These are phyloP conservation scores for Talaromyces sp. DNA, from an alignment of 2,329 filamentous ascomycete species.

Conservation along the genomic window DNA sequence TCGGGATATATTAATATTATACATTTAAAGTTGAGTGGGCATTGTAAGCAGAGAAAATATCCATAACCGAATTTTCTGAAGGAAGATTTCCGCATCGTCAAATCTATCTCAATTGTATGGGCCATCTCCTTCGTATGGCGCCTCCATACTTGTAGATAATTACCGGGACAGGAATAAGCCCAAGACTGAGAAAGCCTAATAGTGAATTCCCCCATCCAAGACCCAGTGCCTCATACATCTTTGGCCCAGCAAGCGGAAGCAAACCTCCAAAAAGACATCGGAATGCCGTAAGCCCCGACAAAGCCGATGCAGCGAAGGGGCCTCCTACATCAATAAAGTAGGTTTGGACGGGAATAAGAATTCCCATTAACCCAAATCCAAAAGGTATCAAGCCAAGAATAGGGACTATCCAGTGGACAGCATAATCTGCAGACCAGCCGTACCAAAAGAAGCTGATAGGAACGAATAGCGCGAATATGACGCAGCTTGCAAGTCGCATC, in stretches of 20 bases:
- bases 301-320: slow-evolving; percentile 47
- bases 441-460: slow-evolving; percentile 57
- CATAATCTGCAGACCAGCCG: slow-evolving; percentile 55
- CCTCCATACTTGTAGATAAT: slow-evolving; percentile 36
- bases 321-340: slow-evolving; percentile 59
- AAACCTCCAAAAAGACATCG: slow-evolving; percentile 56
- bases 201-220: slow-evolving; percentile 53
- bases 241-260: slow-evolving; percentile 58
- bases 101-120: background rate
- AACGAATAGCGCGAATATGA: slow-evolving; percentile 28
- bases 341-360: slow-evolving; percentile 53
- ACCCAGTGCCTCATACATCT: slow-evolving; percentile 46
- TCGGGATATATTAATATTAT: background rate
- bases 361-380: slow-evolving; percentile 54
- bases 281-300: slow-evolving; percentile 55
- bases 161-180: slow-evolving; percentile 41
- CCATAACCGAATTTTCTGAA: background rate
- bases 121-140: slow-evolving; percentile 27
- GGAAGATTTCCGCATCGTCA: background rate
- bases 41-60: background rate
- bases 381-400: slow-evolving; percentile 58
- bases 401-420: slow-evolving; percentile 57
- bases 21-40: background rate
- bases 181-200: slow-evolving; percentile 56
- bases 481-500: background rate